Conservation (phyloP, 2,329 filamentous ascomycete species). For the Fusarium devonianum region DNA sequence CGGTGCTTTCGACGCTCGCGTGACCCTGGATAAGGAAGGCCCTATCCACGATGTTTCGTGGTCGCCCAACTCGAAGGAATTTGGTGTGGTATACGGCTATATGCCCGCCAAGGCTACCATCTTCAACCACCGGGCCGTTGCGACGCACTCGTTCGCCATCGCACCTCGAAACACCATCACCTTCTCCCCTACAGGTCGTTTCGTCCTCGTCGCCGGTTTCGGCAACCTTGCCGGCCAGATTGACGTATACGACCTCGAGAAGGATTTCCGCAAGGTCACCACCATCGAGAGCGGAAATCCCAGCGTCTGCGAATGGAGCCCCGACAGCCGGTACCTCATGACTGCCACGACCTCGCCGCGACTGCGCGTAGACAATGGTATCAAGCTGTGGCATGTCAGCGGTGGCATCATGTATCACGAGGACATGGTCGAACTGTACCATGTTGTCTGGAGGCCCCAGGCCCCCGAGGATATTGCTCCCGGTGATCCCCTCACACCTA, state of each 20-base stretch:
- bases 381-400: constrained; percentile 92
- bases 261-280: constrained; percentile 89
- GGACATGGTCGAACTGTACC: constrained; percentile 93
- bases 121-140: constrained; percentile 87
- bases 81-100: constrained; percentile 96
- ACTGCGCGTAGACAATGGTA: constrained; percentile 93
- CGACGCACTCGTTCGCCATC: constrained; percentile 85
- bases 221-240: constrained; percentile 97
- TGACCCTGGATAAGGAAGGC: constrained; percentile 93
- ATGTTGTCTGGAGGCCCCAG: constrained; percentile 86
- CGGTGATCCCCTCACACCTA: constrained; percentile 74
- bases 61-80: constrained; percentile 97
- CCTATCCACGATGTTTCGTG: constrained; percentile 98
- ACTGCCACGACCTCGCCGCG: constrained; percentile 97
- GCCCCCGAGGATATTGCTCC: constrained; percentile 63
- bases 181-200: constrained; percentile 93
- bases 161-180: constrained; percentile 92
- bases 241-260: constrained; percentile 95
- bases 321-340: constrained; percentile 93
- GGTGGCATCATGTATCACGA: constrained; percentile 93
- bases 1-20: constrained; percentile 89
- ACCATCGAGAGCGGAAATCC: constrained; percentile 96
- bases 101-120: constrained; percentile 99
- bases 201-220: constrained; percentile 93
- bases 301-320: constrained; percentile 96